Conservation (phyloP, 345 rosid species). For the Cardiospermum halicacabum region DNA sequence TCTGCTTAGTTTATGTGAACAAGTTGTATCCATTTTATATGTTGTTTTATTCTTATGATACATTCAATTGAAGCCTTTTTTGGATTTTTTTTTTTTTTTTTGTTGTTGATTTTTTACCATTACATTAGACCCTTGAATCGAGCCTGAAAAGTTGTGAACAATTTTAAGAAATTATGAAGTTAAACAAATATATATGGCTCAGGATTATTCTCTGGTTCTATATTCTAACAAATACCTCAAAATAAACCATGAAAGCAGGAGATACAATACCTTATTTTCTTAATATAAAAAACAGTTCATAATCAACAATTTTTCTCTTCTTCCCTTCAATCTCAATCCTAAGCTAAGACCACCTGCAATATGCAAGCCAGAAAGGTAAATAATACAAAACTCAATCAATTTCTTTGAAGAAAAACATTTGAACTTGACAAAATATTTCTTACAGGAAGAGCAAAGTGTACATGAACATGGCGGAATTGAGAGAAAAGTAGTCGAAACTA, state of each 20-base stretch:
- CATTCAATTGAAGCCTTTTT: too few species aligned
- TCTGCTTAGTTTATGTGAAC: not conserved
- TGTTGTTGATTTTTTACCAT: not conserved
- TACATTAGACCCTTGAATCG: slow-evolving; percentile 1
- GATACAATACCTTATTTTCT: not conserved
- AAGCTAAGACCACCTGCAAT: slow-evolving; percentile 10
- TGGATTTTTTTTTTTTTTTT: too few species aligned
- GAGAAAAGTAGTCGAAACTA: slow-evolving; percentile 40
- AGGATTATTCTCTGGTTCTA: slow-evolving; percentile 12
- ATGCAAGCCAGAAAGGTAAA: slow-evolving; percentile 30
- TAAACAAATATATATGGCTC: slow-evolving; percentile 26
- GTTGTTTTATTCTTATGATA: not conserved
- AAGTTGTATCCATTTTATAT: not conserved
- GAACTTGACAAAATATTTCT: not conserved
- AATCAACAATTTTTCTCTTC: not conserved
- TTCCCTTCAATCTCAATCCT: not conserved
- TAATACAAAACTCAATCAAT: not conserved
- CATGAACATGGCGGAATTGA: slow-evolving; percentile 29
- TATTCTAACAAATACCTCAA: not conserved
- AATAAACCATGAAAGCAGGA: not conserved
- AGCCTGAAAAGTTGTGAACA: not conserved
- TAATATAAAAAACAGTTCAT: not conserved
- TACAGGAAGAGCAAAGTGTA: slow-evolving; percentile 24
- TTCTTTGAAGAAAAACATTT: not conserved
- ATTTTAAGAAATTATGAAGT: slow-evolving; percentile 1